Evolutionary conservation across 352 stramenopile genomes (phyloP).

Genomic region (Phytopythium sindhum): DNA sequence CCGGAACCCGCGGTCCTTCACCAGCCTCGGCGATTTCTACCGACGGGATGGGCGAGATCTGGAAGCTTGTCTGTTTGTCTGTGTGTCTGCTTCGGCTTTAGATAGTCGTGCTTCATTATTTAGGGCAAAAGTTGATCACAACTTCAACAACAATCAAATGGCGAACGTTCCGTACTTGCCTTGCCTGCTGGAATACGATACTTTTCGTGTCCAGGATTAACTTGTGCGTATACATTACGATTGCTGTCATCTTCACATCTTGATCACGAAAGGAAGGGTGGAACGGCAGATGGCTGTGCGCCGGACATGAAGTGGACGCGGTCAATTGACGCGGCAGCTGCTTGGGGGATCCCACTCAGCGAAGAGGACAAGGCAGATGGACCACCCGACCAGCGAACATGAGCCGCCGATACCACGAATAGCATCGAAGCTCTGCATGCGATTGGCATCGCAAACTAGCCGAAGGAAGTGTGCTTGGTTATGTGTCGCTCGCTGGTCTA

Average conservation of each 20-base stretch:
- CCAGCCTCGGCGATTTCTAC: background rate
- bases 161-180: background rate
- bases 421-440: no score
- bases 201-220: background rate
- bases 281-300: no score
- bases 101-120: background rate
- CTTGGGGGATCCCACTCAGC: background rate
- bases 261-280: no score
- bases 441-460: no score
- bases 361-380: no score
- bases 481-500: no score
- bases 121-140: background rate
- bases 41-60: background rate
- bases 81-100: background rate
- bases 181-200: background rate
- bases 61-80: background rate
- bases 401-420: no score
- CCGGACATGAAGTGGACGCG: background rate
- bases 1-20: no score
- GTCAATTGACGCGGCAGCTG: background rate
- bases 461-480: background rate
- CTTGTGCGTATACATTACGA: background rate
- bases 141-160: background rate
- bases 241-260: no score
- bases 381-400: no score